Evolutionary conservation across 1,139 yeast genomes (phyloP).

Genomic region (Suhomyces kunorum): DNA sequence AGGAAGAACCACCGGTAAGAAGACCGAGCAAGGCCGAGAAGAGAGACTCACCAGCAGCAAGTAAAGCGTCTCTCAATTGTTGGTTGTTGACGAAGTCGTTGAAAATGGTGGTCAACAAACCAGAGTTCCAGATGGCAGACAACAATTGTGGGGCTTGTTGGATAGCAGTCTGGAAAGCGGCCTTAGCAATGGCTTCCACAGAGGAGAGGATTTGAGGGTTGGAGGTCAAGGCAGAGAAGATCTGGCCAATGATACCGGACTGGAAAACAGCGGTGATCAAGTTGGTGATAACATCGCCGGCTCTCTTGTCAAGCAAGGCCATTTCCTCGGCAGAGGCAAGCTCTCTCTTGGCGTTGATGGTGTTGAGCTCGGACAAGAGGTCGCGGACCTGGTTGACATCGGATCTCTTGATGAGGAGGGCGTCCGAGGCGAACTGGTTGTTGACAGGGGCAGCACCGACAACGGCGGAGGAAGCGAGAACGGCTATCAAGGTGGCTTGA

Average conservation of each 20-base stretch:
- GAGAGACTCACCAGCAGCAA: slow-evolving; percentile 38
- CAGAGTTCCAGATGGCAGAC: slow-evolving; percentile 47
- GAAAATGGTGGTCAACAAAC: slow-evolving; percentile 41
- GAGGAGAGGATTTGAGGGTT: slow-evolving; percentile 32
- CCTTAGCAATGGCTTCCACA: slow-evolving; percentile 31
- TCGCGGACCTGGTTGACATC: slow-evolving; percentile 39
- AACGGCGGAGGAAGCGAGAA: slow-evolving; percentile 42
- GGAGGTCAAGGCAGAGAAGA: slow-evolving; percentile 40
- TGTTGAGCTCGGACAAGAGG: slow-evolving; percentile 37
- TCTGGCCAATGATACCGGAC: slow-evolving; percentile 44
- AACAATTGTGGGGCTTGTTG: slow-evolving; percentile 48
- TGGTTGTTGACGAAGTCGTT: slow-evolving; percentile 35
- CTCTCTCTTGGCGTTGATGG: slow-evolving; percentile 32
- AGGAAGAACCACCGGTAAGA: slow-evolving; percentile 22
- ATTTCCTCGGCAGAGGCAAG: slow-evolving; percentile 31
- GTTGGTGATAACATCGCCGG: slow-evolving; percentile 38
- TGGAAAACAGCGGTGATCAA: slow-evolving; percentile 40
- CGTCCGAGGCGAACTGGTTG: slow-evolving; percentile 18
- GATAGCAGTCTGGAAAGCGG: slow-evolving; percentile 38
- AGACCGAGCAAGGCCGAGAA: slow-evolving; percentile 38
- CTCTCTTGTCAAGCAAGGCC: slow-evolving; percentile 38
- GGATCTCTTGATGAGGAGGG: slow-evolving; percentile 38
- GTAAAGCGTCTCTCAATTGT: slow-evolving; percentile 38
- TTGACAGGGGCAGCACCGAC: slow-evolving; percentile 45
- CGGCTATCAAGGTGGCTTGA: slow-evolving; percentile 43